Evolutionary conservation across 805 yeast genomes (phyloP).

Genomic region (Candida cerambycidarum): DNA sequence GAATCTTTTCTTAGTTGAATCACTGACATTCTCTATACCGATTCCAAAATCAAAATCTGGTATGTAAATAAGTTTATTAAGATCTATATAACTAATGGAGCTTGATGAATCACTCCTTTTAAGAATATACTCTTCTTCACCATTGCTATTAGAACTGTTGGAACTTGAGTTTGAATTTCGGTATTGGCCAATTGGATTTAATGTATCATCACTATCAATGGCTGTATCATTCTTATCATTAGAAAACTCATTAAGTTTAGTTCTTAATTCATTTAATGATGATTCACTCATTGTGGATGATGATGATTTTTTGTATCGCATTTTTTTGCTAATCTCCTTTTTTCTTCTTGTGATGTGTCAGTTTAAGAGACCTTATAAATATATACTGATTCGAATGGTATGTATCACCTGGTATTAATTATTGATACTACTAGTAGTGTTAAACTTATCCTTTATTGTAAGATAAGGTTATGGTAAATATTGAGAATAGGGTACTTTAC

Average conservation of each 20-base stretch:
- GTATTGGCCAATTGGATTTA: neutral
- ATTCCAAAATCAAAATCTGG: slow-evolving; percentile 46
- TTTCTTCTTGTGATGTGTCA: too few relatives aligned
- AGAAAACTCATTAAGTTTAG: slow-evolving; percentile 7
- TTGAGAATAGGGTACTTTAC: too few relatives aligned
- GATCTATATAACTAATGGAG: slow-evolving; percentile 35
- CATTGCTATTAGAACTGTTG: neutral
- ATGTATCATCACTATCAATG: slow-evolving; percentile 5
- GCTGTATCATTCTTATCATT: slow-evolving; percentile 9
- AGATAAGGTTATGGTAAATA: too few relatives aligned
- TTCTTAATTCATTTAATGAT: slow-evolving; percentile 14
- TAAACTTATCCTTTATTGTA: too few relatives aligned
- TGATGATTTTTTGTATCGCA: slow-evolving; percentile 9
- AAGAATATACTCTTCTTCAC: slow-evolving; percentile 8
- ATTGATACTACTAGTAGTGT: too few relatives aligned
- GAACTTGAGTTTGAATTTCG: too few relatives aligned
- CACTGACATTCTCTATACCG: slow-evolving; percentile 35
- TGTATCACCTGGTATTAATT: neutral
- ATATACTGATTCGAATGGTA: neutral
- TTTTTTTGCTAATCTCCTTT: neutral
- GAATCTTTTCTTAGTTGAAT: slow-evolving; percentile 34
- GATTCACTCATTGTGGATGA: slow-evolving; percentile 12
- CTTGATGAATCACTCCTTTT: slow-evolving; percentile 24
- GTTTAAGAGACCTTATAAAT: too few relatives aligned
- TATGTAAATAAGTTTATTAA: slow-evolving; percentile 35